Percentiles rank a stretch among this genome's conserved stretches.
Conservation (phyloP, 331 rosid genomes). For the Acacia concinna region DNA sequence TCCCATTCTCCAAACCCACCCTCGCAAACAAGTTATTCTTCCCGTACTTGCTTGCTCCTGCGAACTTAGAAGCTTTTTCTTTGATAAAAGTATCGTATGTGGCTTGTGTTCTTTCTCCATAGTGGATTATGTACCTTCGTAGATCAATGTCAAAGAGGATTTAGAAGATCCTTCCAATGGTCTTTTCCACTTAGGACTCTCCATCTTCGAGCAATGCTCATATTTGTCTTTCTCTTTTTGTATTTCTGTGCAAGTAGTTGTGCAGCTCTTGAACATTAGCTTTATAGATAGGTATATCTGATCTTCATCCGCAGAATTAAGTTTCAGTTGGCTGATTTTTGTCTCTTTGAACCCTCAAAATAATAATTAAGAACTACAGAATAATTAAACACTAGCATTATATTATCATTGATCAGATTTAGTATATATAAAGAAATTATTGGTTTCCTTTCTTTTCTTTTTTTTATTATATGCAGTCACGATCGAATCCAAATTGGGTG, state of each 20-base stretch:
- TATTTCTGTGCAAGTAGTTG: too few relatives aligned
- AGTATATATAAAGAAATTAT: too few relatives aligned
- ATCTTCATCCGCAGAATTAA: neutral
- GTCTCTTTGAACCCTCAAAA: neutral
- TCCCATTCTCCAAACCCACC: slow-evolving; percentile 26
- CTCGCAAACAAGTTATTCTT: slow-evolving; percentile 31
- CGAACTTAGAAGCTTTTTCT: neutral
- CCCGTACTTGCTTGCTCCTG: neutral
- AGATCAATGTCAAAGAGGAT: slow-evolving; percentile 57
- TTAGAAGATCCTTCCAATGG: slow-evolving; percentile 47
- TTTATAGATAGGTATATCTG: neutral
- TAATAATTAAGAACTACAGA: too few relatives aligned
- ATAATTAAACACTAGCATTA: too few relatives aligned
- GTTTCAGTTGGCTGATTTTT: neutral
- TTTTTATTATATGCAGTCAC: too few relatives aligned
- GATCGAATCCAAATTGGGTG: too few relatives aligned
- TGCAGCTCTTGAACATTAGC: too few relatives aligned
- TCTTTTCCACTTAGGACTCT: slow-evolving; percentile 31
- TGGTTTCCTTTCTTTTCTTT: too few relatives aligned
- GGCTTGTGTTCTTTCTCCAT: neutral
- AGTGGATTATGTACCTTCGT: slow-evolving; percentile 31
- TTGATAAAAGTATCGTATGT: neutral
- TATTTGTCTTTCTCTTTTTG: too few relatives aligned
- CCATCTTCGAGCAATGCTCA: slow-evolving; percentile 4
- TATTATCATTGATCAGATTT: too few relatives aligned